Conservation (phyloP, 805 yeast species). For the Yamadazyma sp. region DNA sequence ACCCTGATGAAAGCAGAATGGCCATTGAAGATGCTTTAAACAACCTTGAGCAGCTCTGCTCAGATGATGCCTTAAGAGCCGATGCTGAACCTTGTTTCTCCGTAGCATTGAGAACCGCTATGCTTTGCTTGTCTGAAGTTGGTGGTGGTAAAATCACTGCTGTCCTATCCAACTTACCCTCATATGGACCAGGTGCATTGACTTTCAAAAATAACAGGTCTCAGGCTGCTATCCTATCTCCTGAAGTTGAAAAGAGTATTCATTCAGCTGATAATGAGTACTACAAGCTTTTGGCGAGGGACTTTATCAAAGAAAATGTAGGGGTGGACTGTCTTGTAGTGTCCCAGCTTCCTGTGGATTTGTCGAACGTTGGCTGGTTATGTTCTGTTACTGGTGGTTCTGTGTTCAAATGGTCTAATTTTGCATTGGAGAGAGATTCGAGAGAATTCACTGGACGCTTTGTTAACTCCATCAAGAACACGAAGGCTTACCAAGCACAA, state of each 20-base stretch:
- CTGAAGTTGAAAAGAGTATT: conserved; percentile 48
- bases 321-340: conserved; percentile 79
- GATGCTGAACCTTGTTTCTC: conserved; percentile 74
- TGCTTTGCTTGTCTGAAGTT: conserved; percentile 53
- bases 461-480: conserved; percentile 47
- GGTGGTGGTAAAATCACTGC: conserved; percentile 88
- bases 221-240: conserved; percentile 41
- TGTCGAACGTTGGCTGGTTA: conserved; percentile 68
- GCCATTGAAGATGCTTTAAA: conserved; percentile 69
- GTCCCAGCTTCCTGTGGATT: conserved; percentile 62
- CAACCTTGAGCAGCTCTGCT: conserved; percentile 49
- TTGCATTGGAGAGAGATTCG: conserved; percentile 69
- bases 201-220: conserved; percentile 41
- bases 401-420: conserved; percentile 63
- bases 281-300: conserved; percentile 59
- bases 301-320: conserved; percentile 55
- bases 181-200: conserved; percentile 76
- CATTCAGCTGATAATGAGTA: conserved; percentile 60
- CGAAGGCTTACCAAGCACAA: conserved; percentile 75
- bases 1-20: conserved; percentile 63
- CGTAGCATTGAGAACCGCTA: conserved; percentile 71
- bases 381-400: conserved; percentile 74
- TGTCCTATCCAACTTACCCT: conserved; percentile 67
- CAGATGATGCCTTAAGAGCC: conserved; percentile 31
- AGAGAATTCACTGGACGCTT: conserved; percentile 60